A percentile compares a stretch with the other conserved stretches of the same genome.
Evolutionary conservation across 1,284 basidiomycete species (phyloP).

Genomic region (Cryptococcus hybrid): DNA sequence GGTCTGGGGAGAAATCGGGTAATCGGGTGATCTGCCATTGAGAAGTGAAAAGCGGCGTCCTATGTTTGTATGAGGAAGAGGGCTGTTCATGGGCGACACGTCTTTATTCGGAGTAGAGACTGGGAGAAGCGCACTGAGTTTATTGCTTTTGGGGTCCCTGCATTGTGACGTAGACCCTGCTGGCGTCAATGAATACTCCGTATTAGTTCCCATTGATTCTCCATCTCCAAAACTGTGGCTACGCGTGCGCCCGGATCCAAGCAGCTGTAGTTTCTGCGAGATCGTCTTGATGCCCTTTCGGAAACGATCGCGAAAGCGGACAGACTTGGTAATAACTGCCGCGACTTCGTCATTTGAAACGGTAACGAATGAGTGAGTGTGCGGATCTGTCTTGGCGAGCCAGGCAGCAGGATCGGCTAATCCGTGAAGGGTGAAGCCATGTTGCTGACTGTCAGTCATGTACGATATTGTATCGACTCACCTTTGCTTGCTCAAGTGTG

Average conservation of each 20-base stretch:
- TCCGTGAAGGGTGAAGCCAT: constrained; percentile 74
- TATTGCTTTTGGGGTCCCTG: too few species aligned
- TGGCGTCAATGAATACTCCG: too few species aligned
- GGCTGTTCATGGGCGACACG: constrained; percentile 20
- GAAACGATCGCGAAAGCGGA: constrained; percentile 39
- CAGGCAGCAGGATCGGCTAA: constrained; percentile 70
- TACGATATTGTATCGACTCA: constrained; percentile 45
- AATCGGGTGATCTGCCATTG: background rate
- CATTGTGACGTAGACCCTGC: too few species aligned
- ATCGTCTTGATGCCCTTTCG: constrained; percentile 39
- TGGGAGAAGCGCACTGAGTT: too few species aligned
- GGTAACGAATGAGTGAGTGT: constrained; percentile 59
- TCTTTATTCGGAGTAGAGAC: constrained; percentile 6
- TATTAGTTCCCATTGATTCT: background rate
- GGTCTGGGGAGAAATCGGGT: background rate
- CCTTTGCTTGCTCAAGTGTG: constrained; percentile 81
- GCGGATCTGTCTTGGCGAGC: constrained; percentile 71
- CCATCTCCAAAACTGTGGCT: constrained; percentile 31
- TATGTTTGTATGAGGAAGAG: constrained; percentile 13
- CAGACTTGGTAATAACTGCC: constrained; percentile 60
- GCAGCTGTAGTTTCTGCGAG: constrained; percentile 24
- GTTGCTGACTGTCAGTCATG: constrained; percentile 28
- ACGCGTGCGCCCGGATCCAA: constrained; percentile 22
- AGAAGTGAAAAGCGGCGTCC: constrained; percentile 26
- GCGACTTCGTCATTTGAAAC: constrained; percentile 80